Evolutionary conservation across 257 asterid genomes (phyloP).

Genomic region (Cruciata laevipes): DNA sequence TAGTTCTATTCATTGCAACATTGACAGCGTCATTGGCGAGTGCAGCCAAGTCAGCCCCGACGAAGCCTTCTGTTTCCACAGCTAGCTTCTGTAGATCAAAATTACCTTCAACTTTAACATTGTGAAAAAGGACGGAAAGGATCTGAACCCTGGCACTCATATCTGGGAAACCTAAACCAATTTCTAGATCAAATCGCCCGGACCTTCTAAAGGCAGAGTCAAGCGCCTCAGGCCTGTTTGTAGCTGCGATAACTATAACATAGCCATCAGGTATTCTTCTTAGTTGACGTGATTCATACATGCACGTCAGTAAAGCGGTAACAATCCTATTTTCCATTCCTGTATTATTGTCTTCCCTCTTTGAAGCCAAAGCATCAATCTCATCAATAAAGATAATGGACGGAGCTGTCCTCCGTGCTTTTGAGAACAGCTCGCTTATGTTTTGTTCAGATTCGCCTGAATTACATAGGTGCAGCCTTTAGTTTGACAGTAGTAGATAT

Average conservation of each 20-base stretch:
- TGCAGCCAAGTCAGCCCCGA: slow-evolving; percentile 84
- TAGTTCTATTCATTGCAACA: too few relatives aligned
- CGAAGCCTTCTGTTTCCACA: slow-evolving; percentile 74
- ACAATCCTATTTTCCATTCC: slow-evolving; percentile 85
- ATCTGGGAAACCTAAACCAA: slow-evolving; percentile 65
- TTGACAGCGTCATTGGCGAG: slow-evolving; percentile 61
- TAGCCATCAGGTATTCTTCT: slow-evolving; percentile 40
- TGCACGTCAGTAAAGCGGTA: slow-evolving; percentile 73
- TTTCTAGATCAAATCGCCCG: slow-evolving; percentile 86
- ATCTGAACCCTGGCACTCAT: slow-evolving; percentile 66
- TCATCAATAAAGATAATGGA: slow-evolving; percentile 91
- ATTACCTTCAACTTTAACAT: slow-evolving; percentile 66
- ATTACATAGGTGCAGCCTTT: not conserved
- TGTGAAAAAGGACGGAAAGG: slow-evolving; percentile 45
- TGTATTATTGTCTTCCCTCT: slow-evolving; percentile 69
- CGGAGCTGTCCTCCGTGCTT: slow-evolving; percentile 76
- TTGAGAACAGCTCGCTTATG: slow-evolving; percentile 62
- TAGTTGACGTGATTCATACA: slow-evolving; percentile 58
- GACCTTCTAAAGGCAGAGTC: slow-evolving; percentile 90
- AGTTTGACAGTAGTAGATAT: not conserved
- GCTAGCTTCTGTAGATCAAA: slow-evolving; percentile 74
- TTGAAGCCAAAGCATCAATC: slow-evolving; percentile 88
- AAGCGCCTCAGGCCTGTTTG: slow-evolving; percentile 79
- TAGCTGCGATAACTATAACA: slow-evolving; percentile 85
- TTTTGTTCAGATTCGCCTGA: slow-evolving; percentile 88